phyloP scores from a whole-genome alignment of 495 filamentous ascomycete species.

The Penicillium flavigenum region DNA sequence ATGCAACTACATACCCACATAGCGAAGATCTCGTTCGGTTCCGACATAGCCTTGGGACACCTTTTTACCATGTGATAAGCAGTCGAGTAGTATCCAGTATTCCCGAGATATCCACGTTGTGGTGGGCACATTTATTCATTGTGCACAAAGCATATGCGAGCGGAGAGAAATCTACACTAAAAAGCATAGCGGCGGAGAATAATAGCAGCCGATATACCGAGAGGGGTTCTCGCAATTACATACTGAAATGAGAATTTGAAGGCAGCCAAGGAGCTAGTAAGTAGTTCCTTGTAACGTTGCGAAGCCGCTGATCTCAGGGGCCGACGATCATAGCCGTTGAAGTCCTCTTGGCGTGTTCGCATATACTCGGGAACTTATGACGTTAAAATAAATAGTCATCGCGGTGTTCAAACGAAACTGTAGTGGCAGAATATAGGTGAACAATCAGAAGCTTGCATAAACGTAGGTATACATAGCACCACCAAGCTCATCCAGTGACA shows the following conservation, averaged over 20 bases:
- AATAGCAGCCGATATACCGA: conserved; percentile 13
- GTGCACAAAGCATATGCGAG: neutral
- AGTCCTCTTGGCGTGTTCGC: conserved; percentile 6
- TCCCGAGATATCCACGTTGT: neutral
- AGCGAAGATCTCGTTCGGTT: neutral
- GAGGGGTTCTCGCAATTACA: conserved; percentile 14
- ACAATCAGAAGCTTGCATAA: neutral
- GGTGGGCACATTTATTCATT: neutral
- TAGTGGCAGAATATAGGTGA: neutral
- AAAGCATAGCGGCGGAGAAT: conserved; percentile 10
- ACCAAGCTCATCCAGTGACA: neutral
- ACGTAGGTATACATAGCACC: neutral
- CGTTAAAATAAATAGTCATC: neutral
- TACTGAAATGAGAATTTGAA: conserved; percentile 11
- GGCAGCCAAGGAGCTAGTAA: conserved; percentile 20
- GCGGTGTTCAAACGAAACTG: neutral
- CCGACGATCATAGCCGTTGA: conserved; percentile 3
- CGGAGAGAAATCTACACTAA: neutral
- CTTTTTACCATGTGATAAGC: neutral
- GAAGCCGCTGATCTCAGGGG: conserved; percentile 10
- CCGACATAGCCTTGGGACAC: neutral
- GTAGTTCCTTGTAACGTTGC: conserved; percentile 16
- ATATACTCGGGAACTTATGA: conserved; percentile 2
- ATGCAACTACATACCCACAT: neutral
- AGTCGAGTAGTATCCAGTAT: conserved; percentile 3